These are phyloP conservation scores for Aspergillus flavus DNA, from an alignment of 2,329 filamentous ascomycete species.

Conservation along the genomic window DNA sequence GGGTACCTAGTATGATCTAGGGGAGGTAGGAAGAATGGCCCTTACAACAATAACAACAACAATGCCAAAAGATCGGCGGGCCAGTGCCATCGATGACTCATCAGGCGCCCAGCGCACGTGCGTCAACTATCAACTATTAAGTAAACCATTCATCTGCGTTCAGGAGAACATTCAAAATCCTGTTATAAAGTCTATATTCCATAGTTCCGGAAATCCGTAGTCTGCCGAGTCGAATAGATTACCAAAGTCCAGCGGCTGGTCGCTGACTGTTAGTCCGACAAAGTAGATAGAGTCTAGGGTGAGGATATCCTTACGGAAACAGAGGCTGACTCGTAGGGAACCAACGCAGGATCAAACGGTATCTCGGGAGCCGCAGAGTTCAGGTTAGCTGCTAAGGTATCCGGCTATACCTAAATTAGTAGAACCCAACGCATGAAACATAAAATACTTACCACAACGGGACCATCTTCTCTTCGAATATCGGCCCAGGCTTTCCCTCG, in stretches of 20 bases:
- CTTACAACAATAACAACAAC: neutral
- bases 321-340: slow-evolving; percentile 24
- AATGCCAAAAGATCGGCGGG: neutral
- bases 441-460: slow-evolving; percentile 21
- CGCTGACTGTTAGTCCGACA: neutral
- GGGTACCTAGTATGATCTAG: neutral
- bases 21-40: neutral
- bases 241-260: slow-evolving; percentile 33
- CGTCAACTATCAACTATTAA: no score
- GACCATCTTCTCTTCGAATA: slow-evolving; percentile 20
- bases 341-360: slow-evolving; percentile 28
- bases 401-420: slow-evolving; percentile 20
- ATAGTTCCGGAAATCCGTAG: slow-evolving; percentile 27
- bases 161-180: slow-evolving; percentile 4
- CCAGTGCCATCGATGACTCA: neutral
- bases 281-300: neutral
- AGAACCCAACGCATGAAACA: neutral
- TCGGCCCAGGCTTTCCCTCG: slow-evolving; percentile 27
- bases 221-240: slow-evolving; percentile 34
- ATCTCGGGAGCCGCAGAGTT: slow-evolving; percentile 19
- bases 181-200: slow-evolving; percentile 30
- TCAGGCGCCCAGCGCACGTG: neutral
- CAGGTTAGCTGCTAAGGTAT: slow-evolving; percentile 13
- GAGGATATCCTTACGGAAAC: slow-evolving; percentile 26
- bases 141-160: no score